A percentile compares a stretch with the other conserved stretches of the same genome.
Conservation (phyloP, 148 eudicot genomes). For the Camellia japonica region DNA sequence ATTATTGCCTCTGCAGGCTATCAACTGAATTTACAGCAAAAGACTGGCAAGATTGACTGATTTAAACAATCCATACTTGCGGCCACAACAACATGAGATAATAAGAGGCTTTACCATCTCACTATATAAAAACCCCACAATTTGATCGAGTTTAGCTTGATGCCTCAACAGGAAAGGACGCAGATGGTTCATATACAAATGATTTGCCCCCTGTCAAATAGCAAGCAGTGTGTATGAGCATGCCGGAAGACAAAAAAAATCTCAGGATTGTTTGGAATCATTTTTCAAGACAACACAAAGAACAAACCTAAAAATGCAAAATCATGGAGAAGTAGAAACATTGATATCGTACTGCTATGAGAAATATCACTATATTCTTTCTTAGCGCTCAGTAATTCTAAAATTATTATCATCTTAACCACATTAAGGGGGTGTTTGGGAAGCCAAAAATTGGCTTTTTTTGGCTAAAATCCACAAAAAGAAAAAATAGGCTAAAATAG, state of each 20-base stretch:
- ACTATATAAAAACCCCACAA: conserved; percentile 53
- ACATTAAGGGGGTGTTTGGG: too few species aligned
- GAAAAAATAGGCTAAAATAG: too few species aligned
- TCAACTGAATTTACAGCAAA: background rate
- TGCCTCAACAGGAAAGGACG: conserved; percentile 85
- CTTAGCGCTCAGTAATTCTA: background rate
- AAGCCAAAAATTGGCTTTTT: too few species aligned
- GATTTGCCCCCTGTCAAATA: conserved; percentile 74
- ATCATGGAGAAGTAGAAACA: background rate
- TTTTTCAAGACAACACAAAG: conserved; percentile 1
- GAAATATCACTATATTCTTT: background rate
- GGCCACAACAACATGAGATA: conserved; percentile 5
- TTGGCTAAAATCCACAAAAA: background rate
- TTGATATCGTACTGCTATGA: background rate
- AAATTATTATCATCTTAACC: background rate
- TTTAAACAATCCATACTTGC: background rate
- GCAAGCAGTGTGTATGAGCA: background rate
- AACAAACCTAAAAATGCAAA: background rate
- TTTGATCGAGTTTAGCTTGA: conserved; percentile 72
- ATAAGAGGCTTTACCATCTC: conserved; percentile 58
- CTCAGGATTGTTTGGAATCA: background rate
- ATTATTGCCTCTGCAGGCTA: background rate
- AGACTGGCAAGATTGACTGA: background rate
- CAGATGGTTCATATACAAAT: conserved; percentile 59
- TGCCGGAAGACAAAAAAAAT: background rate